Conservation (phyloP, 257 asterid species). For the Petunia axillaris region DNA sequence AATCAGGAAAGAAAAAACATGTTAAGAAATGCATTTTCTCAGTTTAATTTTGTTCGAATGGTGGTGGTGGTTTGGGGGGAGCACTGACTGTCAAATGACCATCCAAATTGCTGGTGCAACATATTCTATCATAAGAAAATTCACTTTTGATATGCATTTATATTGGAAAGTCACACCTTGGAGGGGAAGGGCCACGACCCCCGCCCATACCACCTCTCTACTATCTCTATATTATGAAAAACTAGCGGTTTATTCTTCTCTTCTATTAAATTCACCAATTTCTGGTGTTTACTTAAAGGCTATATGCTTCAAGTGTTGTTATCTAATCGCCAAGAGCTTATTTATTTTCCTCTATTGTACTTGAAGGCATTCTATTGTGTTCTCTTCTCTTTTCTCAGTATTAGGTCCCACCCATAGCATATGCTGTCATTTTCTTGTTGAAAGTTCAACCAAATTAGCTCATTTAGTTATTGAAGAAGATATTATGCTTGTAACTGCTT, state of each 20-base stretch:
- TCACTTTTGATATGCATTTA: neutral
- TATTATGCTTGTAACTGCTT: neutral
- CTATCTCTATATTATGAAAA: constrained; percentile 12
- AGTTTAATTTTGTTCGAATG: neutral
- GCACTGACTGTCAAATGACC: constrained; percentile 4
- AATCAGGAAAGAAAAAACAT: neutral
- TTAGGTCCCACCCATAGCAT: neutral
- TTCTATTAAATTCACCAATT: neutral
- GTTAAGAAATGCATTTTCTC: neutral
- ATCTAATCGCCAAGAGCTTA: constrained; percentile 3
- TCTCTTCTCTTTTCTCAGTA: neutral
- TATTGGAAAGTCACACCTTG: neutral
- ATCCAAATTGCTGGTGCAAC: neutral
- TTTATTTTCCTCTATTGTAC: neutral
- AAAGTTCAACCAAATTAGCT: too few relatives aligned
- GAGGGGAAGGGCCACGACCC: neutral
- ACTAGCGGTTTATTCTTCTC: neutral
- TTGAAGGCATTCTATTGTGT: constrained; percentile 11
- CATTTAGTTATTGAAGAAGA: neutral
- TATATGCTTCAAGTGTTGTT: neutral
- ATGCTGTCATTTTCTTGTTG: too few relatives aligned
- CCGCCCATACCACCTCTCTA: constrained; percentile 6
- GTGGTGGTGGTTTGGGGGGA: neutral
- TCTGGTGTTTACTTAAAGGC: constrained; percentile 17
- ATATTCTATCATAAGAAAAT: constrained; percentile 15